Base-by-base conservation (phyloP, 2,329 filamentous ascomycete species). In the Aspergillus novoparasiticus region DNA sequence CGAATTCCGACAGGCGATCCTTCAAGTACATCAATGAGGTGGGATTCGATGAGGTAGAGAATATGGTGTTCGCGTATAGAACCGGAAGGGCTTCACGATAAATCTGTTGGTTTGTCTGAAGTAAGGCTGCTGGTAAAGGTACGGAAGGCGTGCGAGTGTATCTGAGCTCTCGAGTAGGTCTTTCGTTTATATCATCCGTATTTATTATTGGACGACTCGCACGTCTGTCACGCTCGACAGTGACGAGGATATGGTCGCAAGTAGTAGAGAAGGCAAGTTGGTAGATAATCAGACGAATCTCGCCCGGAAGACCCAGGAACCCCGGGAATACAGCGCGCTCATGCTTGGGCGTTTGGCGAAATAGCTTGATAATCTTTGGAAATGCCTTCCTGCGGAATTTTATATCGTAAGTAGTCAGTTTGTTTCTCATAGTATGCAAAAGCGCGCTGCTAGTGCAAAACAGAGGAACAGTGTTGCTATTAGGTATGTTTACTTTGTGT, bases 211-310 rank as follows among this genome's bases (percentile, higher is more conserved):
- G 45, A 48, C 28, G 51, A 23, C 39, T 51, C 14, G 1, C 48
- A 30, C 26, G 48, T 6, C 28, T 51, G 28, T 30, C 16, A 30
- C 48, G 48, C 6, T 51, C 48, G 21, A 59, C 55, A 6, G 48
- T 54, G 32, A 64, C 50, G 39, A 34, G 62, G 19, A 56, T 34
- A 30, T 28, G 19, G 43, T 23, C 41, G 56, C 34, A 23, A n/a
- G 48, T 1, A 34, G 39, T 34, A 28, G 50, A 55, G 30, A 64
- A 64, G 50, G 43, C 56, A 30, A 61, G 53, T 4, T 21, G 48
- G 21, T 64, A 64, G 23, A 64, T 61, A 21, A 61, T 21, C 39
- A 56, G 46, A 30, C 62, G 59, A 50, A 61, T 26, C 32, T 64
- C 62, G 23, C 19, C 14, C 8, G 62, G 62, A 19, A 64, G 56